Percentiles rank a stretch among this genome's conserved stretches.
These are phyloP conservation scores for Elsinoe batatas DNA, from an alignment of 2,329 filamentous ascomycete species.

Conservation along the genomic window DNA sequence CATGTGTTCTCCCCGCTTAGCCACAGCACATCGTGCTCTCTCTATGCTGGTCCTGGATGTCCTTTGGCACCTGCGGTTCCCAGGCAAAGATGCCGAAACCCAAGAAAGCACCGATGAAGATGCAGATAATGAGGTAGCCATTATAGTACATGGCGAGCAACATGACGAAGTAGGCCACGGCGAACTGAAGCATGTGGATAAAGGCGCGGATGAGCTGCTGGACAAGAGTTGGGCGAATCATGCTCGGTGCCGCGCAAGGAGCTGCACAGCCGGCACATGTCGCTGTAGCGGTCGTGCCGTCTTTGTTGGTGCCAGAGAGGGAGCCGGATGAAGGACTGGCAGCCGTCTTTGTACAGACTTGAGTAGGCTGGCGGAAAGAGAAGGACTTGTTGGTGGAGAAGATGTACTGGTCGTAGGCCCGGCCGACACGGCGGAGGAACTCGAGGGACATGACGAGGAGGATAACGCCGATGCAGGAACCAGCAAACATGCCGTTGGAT, in stretches of 20 bases:
- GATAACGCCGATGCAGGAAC: slow-evolving; percentile 68
- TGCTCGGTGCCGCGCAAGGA: not conserved
- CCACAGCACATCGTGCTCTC: slow-evolving; percentile 9
- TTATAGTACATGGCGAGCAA: slow-evolving; percentile 57
- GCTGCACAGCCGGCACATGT: not conserved
- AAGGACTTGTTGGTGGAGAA: not conserved
- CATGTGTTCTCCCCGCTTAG: not conserved
- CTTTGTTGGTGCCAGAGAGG: not conserved
- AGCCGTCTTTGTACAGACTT: not conserved
- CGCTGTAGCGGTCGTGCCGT: not conserved
- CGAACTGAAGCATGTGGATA: slow-evolving; percentile 62
- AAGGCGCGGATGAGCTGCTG: slow-evolving; percentile 59
- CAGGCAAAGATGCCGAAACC: slow-evolving; percentile 66
- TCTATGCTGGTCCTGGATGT: not conserved
- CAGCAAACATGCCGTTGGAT: slow-evolving; percentile 62
- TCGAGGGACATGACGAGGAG: slow-evolving; percentile 66
- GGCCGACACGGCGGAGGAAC: slow-evolving; percentile 56
- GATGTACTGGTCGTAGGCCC: slow-evolving; percentile 63
- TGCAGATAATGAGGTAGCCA: slow-evolving; percentile 68
- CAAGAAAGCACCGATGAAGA: slow-evolving; percentile 65
- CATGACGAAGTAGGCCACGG: slow-evolving; percentile 72
- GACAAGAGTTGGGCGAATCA: slow-evolving; percentile 44
- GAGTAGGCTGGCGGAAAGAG: slow-evolving; percentile 1
- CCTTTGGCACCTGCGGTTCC: slow-evolving; percentile 34
- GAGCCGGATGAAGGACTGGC: not conserved